Conservation (phyloP, 306 rosid species). For the Citrullus amarus region DNA sequence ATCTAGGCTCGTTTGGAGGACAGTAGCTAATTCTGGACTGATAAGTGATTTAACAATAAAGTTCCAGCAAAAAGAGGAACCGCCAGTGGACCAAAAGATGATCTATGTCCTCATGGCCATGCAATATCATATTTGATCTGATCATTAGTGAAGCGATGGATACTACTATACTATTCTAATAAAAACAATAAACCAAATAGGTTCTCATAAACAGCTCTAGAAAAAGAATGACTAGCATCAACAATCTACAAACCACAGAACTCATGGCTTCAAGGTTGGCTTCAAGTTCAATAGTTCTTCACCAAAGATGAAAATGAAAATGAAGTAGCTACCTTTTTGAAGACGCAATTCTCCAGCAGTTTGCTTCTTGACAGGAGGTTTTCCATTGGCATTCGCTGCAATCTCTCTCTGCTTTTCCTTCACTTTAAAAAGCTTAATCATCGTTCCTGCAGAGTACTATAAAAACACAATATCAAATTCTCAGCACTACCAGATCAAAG, state of each 20-base stretch:
- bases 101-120: background rate
- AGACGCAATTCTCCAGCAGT: constrained; percentile 51
- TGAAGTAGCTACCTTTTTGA: constrained; percentile 26
- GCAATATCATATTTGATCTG: background rate
- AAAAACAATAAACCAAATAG: background rate
- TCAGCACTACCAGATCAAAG: background rate
- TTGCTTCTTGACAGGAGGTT: constrained; percentile 30
- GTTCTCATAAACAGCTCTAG: background rate
- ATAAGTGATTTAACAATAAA: background rate
- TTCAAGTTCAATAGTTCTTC: constrained; percentile 2
- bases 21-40: background rate
- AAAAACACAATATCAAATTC: background rate
- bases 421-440: constrained; percentile 48
- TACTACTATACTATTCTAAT: background rate
- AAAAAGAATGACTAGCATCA: background rate
- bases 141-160: background rate
- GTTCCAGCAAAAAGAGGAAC: background rate
- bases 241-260: background rate
- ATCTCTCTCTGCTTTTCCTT: constrained; percentile 49
- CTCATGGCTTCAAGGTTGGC: background rate
- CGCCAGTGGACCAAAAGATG: background rate
- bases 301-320: background rate
- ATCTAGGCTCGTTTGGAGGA: background rate
- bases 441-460: constrained; percentile 23
- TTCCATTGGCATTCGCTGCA: constrained; percentile 39